phyloP scores from a whole-genome alignment of 108 stramenopile genomes.

The Stephanodiscus minutulus region DNA sequence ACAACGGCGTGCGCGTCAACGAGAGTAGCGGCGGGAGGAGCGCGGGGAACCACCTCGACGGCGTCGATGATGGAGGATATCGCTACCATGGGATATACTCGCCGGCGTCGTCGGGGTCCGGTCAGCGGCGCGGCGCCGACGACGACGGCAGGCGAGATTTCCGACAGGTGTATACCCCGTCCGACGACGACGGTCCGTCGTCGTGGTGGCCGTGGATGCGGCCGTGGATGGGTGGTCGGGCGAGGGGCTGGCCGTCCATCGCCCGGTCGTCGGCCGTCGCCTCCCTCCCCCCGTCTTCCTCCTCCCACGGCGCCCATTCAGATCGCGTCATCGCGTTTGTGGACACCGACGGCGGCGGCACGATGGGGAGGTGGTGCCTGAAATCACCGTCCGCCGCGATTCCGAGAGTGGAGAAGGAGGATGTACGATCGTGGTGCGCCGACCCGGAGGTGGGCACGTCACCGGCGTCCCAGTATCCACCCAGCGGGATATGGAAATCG shows the following conservation, averaged over 20 bases:
- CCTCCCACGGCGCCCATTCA: constrained; percentile 15
- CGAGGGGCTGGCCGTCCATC: constrained; percentile 38
- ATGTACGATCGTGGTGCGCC: constrained; percentile 28
- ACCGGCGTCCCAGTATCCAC: constrained; percentile 26
- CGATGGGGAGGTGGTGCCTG: constrained; percentile 27
- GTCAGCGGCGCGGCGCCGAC: neutral
- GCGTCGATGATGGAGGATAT: neutral
- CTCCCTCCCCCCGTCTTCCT: constrained; percentile 23
- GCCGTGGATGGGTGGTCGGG: neutral
- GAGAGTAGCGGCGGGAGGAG: neutral
- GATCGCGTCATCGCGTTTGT: constrained; percentile 30
- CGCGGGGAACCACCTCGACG: no score
- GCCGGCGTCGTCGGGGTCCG: neutral
- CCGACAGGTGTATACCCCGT: constrained; percentile 20
- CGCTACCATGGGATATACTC: constrained; percentile 37
- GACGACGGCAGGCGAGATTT: constrained; percentile 16
- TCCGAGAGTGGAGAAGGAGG: neutral
- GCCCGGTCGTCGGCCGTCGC: constrained; percentile 30
- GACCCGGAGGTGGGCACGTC: constrained; percentile 5
- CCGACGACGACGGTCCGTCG: neutral
- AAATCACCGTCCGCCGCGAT: constrained; percentile 6
- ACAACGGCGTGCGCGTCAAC: constrained; percentile 13
- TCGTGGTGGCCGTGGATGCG: neutral
- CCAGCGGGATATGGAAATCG: constrained; percentile 24
- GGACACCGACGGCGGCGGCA: constrained; percentile 4